Conservation (phyloP, 192 early-diverging fungal species). For the Coemansia sp. region DNA sequence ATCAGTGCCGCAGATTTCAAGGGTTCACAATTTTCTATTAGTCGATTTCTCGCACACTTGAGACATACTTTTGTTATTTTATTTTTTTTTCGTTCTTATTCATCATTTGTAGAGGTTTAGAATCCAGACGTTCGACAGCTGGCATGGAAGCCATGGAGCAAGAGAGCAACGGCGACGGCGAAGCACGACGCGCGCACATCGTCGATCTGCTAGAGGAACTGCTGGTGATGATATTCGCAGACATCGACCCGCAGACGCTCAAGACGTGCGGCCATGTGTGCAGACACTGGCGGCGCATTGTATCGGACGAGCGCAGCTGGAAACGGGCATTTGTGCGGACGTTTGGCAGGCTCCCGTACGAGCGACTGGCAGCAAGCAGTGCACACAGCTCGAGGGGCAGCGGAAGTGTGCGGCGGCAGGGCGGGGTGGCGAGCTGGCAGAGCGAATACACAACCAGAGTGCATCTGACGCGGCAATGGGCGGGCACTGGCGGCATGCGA, state of each 20-base stretch:
- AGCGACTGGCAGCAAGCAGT: conserved; percentile 11
- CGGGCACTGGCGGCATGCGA: background rate
- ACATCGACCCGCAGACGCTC: conserved; percentile 20
- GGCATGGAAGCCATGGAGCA: background rate
- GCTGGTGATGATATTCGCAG: conserved; percentile 19
- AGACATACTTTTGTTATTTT: too few relatives aligned
- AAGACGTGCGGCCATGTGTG: conserved; percentile 19
- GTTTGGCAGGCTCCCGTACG: conserved; percentile 19
- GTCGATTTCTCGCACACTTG: too few relatives aligned
- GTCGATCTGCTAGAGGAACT: conserved; percentile 29
- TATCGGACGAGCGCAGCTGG: conserved; percentile 37
- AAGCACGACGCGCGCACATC: background rate
- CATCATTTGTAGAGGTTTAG: too few relatives aligned
- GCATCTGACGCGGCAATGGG: conserved; percentile 20
- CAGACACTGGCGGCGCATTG: conserved; percentile 24
- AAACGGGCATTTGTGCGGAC: conserved; percentile 19
- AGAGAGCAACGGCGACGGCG: background rate
- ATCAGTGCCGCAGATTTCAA: too few relatives aligned
- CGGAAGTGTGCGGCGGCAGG: background rate
- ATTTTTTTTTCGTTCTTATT: too few relatives aligned
- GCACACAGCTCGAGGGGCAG: conserved; percentile 2
- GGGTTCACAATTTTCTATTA: too few relatives aligned
- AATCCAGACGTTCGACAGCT: too few relatives aligned
- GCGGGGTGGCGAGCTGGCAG: conserved; percentile 16
- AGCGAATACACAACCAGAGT: conserved; percentile 20